Conservation (phyloP, 202 grass and related monocot genomes). For the Panicum virgatum region DNA sequence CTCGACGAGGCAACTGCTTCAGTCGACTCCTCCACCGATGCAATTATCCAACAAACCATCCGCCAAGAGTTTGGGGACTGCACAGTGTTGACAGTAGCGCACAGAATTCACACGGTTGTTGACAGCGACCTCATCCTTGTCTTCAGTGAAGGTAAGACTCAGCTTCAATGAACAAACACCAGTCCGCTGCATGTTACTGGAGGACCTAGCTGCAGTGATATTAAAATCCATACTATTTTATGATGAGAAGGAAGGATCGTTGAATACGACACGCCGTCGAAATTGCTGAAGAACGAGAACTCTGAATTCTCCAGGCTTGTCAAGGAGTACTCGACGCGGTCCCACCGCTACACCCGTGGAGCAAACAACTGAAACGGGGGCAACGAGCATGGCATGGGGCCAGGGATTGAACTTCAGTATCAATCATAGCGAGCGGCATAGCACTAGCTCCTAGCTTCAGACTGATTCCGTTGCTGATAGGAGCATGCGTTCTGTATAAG, state of each 20-base stretch:
- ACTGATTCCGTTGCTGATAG: background rate
- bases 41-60: conserved; percentile 72
- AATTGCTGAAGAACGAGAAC: conserved; percentile 65
- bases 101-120: conserved; percentile 91
- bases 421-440: background rate
- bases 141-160: conserved; percentile 72
- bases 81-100: conserved; percentile 83
- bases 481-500: background rate
- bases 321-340: conserved; percentile 82
- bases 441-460: conserved; percentile 12
- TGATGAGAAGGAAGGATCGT: conserved; percentile 68
- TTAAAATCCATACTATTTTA: background rate
- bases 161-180: background rate
- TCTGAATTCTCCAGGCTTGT: conserved; percentile 90
- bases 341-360: conserved; percentile 41
- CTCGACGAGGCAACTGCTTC: conserved; percentile 97
- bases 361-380: background rate
- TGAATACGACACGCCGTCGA: conserved; percentile 76
- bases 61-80: conserved; percentile 66
- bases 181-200: background rate
- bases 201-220: background rate
- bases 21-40: conserved; percentile 79
- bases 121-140: conserved; percentile 95
- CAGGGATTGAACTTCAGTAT: background rate
- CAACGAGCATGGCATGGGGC: background rate